A percentile compares a stretch with the other conserved stretches of the same genome.
Evolutionary conservation across 1,284 basidiomycete species (phyloP).

Genomic region (Afroboletus lepidellus): DNA sequence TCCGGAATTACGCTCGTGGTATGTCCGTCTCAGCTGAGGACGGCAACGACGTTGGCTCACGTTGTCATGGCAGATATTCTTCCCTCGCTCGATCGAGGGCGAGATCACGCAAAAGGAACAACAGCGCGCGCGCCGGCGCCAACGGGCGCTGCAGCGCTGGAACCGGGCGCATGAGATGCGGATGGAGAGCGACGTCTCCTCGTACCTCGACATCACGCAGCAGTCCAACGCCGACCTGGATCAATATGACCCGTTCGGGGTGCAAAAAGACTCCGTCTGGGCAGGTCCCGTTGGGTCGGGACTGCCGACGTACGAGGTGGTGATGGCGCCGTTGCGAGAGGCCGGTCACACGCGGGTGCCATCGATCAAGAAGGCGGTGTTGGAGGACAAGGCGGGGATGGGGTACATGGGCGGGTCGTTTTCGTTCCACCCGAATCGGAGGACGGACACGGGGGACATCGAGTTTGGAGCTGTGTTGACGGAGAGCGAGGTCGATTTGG

Average conservation of each 20-base stretch:
- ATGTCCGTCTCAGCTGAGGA: slow-evolving; percentile 26
- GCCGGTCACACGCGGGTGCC: neutral
- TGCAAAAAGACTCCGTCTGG: neutral
- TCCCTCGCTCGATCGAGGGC: slow-evolving; percentile 66
- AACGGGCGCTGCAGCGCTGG: slow-evolving; percentile 4
- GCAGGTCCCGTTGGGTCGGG: neutral
- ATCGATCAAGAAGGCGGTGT: neutral
- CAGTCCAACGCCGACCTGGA: slow-evolving; percentile 9
- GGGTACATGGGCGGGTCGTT: neutral
- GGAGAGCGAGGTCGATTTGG: slow-evolving; percentile 38
- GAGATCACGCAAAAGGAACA: slow-evolving; percentile 56
- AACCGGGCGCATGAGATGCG: neutral
- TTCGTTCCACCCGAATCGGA: slow-evolving; percentile 44
- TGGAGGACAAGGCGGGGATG: neutral
- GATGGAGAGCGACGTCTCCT: neutral
- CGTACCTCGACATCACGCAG: slow-evolving; percentile 9
- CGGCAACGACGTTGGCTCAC: neutral
- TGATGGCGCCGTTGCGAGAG: neutral
- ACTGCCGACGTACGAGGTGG: slow-evolving; percentile 16
- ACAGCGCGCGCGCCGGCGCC: slow-evolving; percentile 35
- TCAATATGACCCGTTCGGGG: neutral
- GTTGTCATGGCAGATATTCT: slow-evolving; percentile 57
- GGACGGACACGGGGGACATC: slow-evolving; percentile 39
- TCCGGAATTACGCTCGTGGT: slow-evolving; percentile 74
- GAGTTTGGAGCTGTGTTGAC: slow-evolving; percentile 30